These are phyloP conservation scores for Trichophaea hybrida DNA, from an alignment of 2,329 filamentous ascomycete genomes.

Conservation along the genomic window DNA sequence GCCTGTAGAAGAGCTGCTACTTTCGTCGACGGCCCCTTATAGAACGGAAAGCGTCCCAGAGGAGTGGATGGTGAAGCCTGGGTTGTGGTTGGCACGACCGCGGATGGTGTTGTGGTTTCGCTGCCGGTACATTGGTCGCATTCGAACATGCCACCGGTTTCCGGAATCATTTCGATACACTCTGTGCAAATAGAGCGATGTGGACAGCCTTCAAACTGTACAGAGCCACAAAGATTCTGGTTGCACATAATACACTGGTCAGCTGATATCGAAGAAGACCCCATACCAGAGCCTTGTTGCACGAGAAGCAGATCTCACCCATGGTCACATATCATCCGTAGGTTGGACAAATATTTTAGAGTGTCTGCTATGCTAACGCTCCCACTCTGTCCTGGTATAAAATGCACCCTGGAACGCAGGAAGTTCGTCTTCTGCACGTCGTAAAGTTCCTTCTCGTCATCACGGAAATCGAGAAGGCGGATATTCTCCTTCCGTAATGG, in stretches of 20 bases:
- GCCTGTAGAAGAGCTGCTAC: constrained; percentile 8
- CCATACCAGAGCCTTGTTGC: not conserved
- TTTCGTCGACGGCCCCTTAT: constrained; percentile 13
- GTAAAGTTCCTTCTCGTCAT: constrained; percentile 9
- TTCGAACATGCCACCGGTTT: not conserved
- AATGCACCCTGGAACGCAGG: not conserved
- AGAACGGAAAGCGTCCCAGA: not conserved
- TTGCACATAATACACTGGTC: not conserved
- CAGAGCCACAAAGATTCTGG: not conserved
- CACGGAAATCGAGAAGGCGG: constrained; percentile 7
- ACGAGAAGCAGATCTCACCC: not conserved
- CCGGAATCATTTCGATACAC: not conserved
- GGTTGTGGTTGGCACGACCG: not conserved
- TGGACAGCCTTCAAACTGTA: not conserved
- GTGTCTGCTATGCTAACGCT: not conserved
- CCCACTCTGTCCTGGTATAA: too few species aligned
- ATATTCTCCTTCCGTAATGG: constrained; percentile 7
- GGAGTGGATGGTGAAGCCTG: not conserved
- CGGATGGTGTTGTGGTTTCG: not conserved
- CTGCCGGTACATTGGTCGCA: not conserved
- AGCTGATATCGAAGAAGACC: not conserved
- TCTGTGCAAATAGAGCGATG: not conserved
- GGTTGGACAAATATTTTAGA: not conserved
- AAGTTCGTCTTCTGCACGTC: constrained; percentile 2
- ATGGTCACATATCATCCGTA: not conserved